Percentiles rank a stretch among this genome's conserved stretches.
Conservation (phyloP, 1,284 basidiomycete species). For the Ustilago cynodontis region DNA sequence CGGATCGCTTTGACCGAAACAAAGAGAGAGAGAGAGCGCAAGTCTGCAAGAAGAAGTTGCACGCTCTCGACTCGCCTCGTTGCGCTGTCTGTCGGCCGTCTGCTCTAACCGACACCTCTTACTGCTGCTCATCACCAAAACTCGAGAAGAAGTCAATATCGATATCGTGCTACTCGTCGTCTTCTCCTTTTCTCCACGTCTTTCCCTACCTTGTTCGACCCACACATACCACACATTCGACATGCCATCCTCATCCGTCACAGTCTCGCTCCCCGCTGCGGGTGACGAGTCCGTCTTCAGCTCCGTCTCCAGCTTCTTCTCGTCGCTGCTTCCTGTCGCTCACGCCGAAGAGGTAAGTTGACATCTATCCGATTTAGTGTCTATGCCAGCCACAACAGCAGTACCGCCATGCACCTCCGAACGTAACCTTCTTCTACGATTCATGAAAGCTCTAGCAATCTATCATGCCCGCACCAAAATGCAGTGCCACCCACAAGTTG, state of each 20-base stretch:
- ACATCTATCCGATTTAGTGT: background rate
- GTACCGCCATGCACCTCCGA: background rate
- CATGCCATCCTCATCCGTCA: slow-evolving; percentile 54
- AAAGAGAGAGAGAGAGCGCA: background rate
- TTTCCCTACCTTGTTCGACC: slow-evolving; percentile 13
- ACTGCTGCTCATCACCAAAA: slow-evolving; percentile 15
- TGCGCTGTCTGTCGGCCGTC: slow-evolving; percentile 18
- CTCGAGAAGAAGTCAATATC: background rate
- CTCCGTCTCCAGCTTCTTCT: slow-evolving; percentile 56
- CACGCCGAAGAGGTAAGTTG: slow-evolving; percentile 61
- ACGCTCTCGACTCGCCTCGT: background rate
- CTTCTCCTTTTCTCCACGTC: slow-evolving; percentile 8
- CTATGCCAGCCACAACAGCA: slow-evolving; percentile 1
- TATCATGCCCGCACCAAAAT: background rate
- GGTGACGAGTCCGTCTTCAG: slow-evolving; percentile 52
- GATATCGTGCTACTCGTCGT: background rate
- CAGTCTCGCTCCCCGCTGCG: slow-evolving; percentile 38
- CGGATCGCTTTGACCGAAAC: slow-evolving; percentile 10
- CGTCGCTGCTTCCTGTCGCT: slow-evolving; percentile 54
- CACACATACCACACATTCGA: slow-evolving; percentile 20
- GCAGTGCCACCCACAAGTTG: background rate
- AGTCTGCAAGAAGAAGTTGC: slow-evolving; percentile 11
- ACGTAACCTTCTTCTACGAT: too few species aligned
- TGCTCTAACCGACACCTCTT: slow-evolving; percentile 8
- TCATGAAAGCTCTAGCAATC: background rate